Evolutionary conservation across 345 rosid species (phyloP).

Genomic region (Pistacia atlantica): DNA sequence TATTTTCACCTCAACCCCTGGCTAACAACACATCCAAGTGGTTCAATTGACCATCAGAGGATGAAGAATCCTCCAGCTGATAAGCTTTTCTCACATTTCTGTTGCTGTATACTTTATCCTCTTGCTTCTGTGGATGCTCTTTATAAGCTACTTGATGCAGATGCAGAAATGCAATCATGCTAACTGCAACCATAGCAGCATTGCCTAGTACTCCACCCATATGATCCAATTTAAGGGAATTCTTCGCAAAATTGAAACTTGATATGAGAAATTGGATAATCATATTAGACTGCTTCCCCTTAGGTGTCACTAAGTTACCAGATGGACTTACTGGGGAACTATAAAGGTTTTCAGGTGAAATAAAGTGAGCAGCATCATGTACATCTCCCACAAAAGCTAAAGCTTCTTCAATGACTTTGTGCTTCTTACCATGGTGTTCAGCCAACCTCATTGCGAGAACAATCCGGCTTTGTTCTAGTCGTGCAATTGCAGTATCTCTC

Average conservation of each 20-base stretch:
- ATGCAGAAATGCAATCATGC: conserved; percentile 79
- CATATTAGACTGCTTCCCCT: conserved; percentile 37
- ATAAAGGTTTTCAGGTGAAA: conserved; percentile 64
- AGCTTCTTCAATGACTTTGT: conserved; percentile 90
- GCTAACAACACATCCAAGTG: conserved; percentile 78
- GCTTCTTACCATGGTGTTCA: conserved; percentile 81
- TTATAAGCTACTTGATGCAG: conserved; percentile 53
- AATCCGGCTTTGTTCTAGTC: conserved; percentile 89
- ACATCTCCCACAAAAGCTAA: conserved; percentile 80
- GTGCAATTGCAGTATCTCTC: conserved; percentile 85
- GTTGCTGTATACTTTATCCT: conserved; percentile 33
- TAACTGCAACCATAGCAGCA: conserved; percentile 75
- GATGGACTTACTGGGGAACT: conserved; percentile 38
- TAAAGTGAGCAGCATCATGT: conserved; percentile 41
- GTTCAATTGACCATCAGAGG: conserved; percentile 38
- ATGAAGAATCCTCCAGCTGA: conserved; percentile 39
- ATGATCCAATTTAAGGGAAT: conserved; percentile 54
- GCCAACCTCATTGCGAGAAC: conserved; percentile 82
- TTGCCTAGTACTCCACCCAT: conserved; percentile 73
- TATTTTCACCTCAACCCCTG: conserved; percentile 53
- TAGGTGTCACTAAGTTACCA: conserved; percentile 27
- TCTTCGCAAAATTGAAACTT: conserved; percentile 61
- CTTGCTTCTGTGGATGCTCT: conserved; percentile 43
- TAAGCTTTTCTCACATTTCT: conserved; percentile 36
- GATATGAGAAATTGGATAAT: conserved; percentile 51